phyloP scores from a whole-genome alignment of 768 basidiomycete genomes.

The Naganishia vaughanmartiniae region DNA sequence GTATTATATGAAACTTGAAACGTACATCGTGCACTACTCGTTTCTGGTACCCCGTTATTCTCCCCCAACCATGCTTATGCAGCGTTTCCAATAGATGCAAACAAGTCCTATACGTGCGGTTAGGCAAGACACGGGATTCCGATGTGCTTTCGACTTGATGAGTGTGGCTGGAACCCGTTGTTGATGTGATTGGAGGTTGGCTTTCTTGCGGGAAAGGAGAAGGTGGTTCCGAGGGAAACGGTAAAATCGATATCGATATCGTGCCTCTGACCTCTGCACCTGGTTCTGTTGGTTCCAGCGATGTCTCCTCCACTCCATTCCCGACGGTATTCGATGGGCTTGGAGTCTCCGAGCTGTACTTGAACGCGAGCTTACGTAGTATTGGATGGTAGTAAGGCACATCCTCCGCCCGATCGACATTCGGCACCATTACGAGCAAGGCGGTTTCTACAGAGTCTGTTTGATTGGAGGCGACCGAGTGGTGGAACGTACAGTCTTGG shows the following conservation, averaged over 20 bases:
- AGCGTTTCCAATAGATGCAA: constrained; percentile 75
- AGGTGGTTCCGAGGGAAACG: constrained; percentile 16
- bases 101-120: constrained; percentile 73
- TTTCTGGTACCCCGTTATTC: constrained; percentile 76
- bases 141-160: constrained; percentile 33
- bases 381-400: constrained; percentile 89
- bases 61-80: constrained; percentile 86
- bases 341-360: constrained; percentile 54
- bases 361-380: constrained; percentile 75
- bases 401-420: constrained; percentile 52
- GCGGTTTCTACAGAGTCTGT: constrained; percentile 34
- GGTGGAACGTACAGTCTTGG: constrained; percentile 71
- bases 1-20: neutral
- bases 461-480: neutral
- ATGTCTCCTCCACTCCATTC: neutral
- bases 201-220: constrained; percentile 22
- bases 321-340: neutral
- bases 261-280: neutral
- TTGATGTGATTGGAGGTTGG: constrained; percentile 33
- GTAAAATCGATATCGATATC: constrained; percentile 27
- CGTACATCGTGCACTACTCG: constrained; percentile 73
- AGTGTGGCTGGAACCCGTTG: constrained; percentile 18
- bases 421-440: constrained; percentile 51
- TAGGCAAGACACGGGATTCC: constrained; percentile 51
- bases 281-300: neutral